Base-by-base conservation (phyloP, 345 rosid species). In the Dimocarpus longan region DNA sequence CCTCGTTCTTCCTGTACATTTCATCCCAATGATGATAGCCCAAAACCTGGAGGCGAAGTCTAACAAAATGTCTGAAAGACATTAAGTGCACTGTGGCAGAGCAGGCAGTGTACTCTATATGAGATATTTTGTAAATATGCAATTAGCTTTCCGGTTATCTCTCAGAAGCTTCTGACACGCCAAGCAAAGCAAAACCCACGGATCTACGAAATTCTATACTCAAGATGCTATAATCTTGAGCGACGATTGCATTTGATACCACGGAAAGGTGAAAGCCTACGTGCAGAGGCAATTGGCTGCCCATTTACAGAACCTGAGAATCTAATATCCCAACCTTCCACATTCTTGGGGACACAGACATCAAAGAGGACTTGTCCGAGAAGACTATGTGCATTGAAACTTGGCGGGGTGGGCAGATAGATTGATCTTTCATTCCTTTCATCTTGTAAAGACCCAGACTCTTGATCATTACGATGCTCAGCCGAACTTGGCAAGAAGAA, bases 291-390 rank as follows among this genome's bases (percentile, higher is more conserved):
- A 64, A 86, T 85, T 1, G 93, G 97, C 78, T 90, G 95, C 50
- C 94, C 92, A 16, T 93, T 93, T 22, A 88, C 68, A 68, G 90
- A 88, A 62, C 97, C 89, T 1, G 87, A 83, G 57, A 96, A 90
- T 82, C 95, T 94, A 57, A 94, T 85, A 89, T 96, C 99, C 99
- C 99, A 94, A 0, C 98, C 99, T 85, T 96, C 99, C 10, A 96
- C 88, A 28, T 92, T 94, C 89, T 87, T 96, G 15, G 99, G 99
- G 62, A 96, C 89, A 42, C 97, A 93, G 1, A 87, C 90, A 83
- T 96, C 99, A 79, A 91, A 94, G 32, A 96, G 89, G 80, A 91
- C 79, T 62, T 94, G 86, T 6, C 99, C 99, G 15, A 96, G 98
- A 77, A 94, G 90, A 69, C 97, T 86, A 79, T 94, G 95, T 0